Conservation (phyloP, 1,139 yeast genomes). For the Debaryomyces fabryi region DNA sequence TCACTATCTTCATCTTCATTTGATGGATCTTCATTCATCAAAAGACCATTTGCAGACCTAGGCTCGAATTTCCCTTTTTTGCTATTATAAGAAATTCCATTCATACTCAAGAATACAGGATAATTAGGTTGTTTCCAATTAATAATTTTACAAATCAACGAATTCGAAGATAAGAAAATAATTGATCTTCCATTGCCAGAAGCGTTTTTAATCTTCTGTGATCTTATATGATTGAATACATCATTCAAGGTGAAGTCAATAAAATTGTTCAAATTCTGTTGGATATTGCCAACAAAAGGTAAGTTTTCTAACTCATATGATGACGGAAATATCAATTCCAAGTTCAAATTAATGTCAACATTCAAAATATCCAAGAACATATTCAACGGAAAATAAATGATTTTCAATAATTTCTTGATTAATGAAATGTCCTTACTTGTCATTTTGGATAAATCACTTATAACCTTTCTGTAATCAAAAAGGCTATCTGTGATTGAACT, state of each 20-base stretch:
- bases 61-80: slow-evolving; percentile 35
- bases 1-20: not conserved
- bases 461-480: slow-evolving; percentile 46
- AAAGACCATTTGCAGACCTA: slow-evolving; percentile 46
- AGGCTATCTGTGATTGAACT: slow-evolving; percentile 45
- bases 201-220: slow-evolving; percentile 38
- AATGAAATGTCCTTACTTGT: slow-evolving; percentile 37
- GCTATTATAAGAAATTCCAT: slow-evolving; percentile 54
- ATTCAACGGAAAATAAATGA: slow-evolving; percentile 61
- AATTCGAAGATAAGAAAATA: slow-evolving; percentile 82
- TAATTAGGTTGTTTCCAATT: slow-evolving; percentile 99
- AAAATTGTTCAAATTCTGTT: slow-evolving; percentile 63
- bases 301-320: slow-evolving; percentile 56
- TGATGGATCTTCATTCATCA: slow-evolving; percentile 25
- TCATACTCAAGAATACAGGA: slow-evolving; percentile 87
- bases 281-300: slow-evolving; percentile 55
- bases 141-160: slow-evolving; percentile 84
- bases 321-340: slow-evolving; percentile 85
- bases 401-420: slow-evolving; percentile 45
- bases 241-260: slow-evolving; percentile 73
- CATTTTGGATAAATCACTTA: slow-evolving; percentile 45
- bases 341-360: slow-evolving; percentile 64
- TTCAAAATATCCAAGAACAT: slow-evolving; percentile 60
- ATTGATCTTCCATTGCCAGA: slow-evolving; percentile 54
- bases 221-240: slow-evolving; percentile 77